phyloP scores from a whole-genome alignment of 768 basidiomycete species.

The Russula sp. region DNA sequence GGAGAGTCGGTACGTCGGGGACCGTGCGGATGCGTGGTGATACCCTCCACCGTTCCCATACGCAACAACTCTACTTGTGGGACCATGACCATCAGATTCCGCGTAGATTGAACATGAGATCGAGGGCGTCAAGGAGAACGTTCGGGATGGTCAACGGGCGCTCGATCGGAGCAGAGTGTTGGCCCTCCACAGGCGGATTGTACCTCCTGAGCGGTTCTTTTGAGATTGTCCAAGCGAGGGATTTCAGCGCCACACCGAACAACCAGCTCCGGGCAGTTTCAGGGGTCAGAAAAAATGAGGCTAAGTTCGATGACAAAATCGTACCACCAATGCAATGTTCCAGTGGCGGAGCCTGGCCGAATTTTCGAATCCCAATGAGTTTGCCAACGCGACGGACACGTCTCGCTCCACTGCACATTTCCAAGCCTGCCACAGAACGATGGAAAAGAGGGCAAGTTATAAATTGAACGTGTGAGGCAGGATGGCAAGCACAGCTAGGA shows the following conservation, averaged over 20 bases:
- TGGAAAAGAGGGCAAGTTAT: constrained; percentile 6
- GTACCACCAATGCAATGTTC: constrained; percentile 19
- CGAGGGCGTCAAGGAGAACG: constrained; percentile 24
- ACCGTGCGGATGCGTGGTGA: too few relatives aligned
- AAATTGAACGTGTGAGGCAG: constrained; percentile 16
- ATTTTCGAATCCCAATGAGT: neutral
- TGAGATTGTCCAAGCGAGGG: constrained; percentile 22
- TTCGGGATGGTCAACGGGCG: constrained; percentile 7
- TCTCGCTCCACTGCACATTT: constrained; percentile 8
- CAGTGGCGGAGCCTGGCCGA: constrained; percentile 8
- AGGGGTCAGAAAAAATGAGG: too few relatives aligned
- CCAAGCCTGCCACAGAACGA: constrained; percentile 17
- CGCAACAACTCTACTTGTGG: too few relatives aligned
- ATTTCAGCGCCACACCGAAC: neutral
- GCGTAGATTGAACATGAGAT: constrained; percentile 21
- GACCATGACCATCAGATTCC: constrained; percentile 30
- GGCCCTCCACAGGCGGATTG: neutral
- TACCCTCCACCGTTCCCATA: too few relatives aligned
- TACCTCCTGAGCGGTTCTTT: constrained; percentile 13
- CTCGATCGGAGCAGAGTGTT: neutral
- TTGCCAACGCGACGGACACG: constrained; percentile 6
- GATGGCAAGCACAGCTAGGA: constrained; percentile 21
- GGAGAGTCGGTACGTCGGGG: too few relatives aligned
- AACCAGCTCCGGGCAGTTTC: too few relatives aligned
- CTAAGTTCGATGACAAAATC: neutral